phyloP scores from a whole-genome alignment of 2,329 filamentous ascomycete species.

The Fonsecaea pugnacius region DNA sequence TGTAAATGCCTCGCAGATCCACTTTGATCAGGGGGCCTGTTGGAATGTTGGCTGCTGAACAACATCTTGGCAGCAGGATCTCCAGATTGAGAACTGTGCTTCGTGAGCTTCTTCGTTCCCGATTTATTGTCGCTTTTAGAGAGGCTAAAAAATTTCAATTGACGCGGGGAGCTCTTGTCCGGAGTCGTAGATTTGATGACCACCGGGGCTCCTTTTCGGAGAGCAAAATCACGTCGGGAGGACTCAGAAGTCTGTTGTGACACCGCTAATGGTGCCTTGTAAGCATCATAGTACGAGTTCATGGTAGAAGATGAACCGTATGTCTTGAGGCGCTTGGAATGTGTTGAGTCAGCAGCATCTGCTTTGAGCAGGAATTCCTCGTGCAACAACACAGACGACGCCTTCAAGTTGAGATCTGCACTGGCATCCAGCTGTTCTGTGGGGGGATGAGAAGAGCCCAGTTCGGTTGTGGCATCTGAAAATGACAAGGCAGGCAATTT shows the following conservation, averaged over 20 bases:
- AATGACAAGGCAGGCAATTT: slow-evolving; percentile 32
- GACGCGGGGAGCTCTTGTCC: slow-evolving; percentile 27
- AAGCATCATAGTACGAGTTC: slow-evolving; percentile 53
- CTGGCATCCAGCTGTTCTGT: slow-evolving; percentile 18
- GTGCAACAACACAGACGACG: slow-evolving; percentile 33
- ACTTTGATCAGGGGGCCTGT: slow-evolving; percentile 7
- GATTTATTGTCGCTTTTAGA: slow-evolving; percentile 22
- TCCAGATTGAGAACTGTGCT: slow-evolving; percentile 32
- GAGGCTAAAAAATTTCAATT: slow-evolving; percentile 30
- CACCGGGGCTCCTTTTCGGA: slow-evolving; percentile 45
- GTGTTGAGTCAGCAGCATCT: slow-evolving; percentile 9
- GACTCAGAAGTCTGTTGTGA: slow-evolving; percentile 53
- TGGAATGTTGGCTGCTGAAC: slow-evolving; percentile 36
- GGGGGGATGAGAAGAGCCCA: slow-evolving; percentile 28
- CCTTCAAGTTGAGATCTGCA: slow-evolving; percentile 27
- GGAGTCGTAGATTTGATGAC: slow-evolving; percentile 38
- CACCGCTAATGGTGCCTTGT: slow-evolving; percentile 47
- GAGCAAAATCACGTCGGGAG: slow-evolving; percentile 45
- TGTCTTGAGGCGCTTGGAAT: slow-evolving; percentile 21
- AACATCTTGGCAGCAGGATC: slow-evolving; percentile 36
- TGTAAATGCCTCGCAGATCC: neutral
- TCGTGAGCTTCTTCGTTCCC: slow-evolving; percentile 28
- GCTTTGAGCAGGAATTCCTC: slow-evolving; percentile 27
- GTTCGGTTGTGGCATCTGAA: slow-evolving; percentile 36
- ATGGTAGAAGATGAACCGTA: slow-evolving; percentile 50